Base-by-base conservation (phyloP, 352 stramenopile genomes). In the Halophytophthora batemanensis region DNA sequence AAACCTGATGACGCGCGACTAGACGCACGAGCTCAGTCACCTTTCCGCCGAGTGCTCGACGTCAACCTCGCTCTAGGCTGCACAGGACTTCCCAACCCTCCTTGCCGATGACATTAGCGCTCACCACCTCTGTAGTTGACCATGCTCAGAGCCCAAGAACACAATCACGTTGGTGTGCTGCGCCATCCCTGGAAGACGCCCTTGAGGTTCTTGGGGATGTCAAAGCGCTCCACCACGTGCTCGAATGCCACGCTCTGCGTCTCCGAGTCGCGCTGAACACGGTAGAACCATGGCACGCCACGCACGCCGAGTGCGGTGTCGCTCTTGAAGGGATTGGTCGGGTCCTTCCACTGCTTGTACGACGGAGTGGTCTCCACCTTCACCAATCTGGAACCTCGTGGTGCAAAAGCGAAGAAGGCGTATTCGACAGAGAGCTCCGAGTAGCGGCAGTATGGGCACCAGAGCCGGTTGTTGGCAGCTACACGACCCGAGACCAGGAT, bases 381-480 rank as follows among this genome's bases (percentile, higher is more conserved):
- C 17, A 92, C 45, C 18, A 92, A 33, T 14, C 81, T 56, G 13
- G 82, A 70, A n/a, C 67, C 61, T 34, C 66, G 40, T 4, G 82
- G 77, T 12, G 82, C 82, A 15, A 79, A 79, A 23, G 76, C 69
- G 35, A 87, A 82, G 61, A 82, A 92, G 22, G 84, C 84, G 56
- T 90, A 82, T 38, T 82, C 76, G 40, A 90, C 66, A 0, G 79
- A 76, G 5, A 87, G 50, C 28, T 90, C 70, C 14, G 78, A 76
- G 36, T 76, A 75, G 31, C 86, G 79, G 46, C 79, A 92, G 54
- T 85, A 90, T 33, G 73, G 78, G 59, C 82, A 92, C 82, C 82
- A 92, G 4, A 74, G 65, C 1, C 82, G 79, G n/a, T 82, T 69
- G 40, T 89, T 92, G 45, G 74, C 71, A 38, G 53, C 42, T 29